These are phyloP conservation scores for Ochetophila trinervis DNA, from an alignment of 306 rosid genomes.

Conservation along the genomic window DNA sequence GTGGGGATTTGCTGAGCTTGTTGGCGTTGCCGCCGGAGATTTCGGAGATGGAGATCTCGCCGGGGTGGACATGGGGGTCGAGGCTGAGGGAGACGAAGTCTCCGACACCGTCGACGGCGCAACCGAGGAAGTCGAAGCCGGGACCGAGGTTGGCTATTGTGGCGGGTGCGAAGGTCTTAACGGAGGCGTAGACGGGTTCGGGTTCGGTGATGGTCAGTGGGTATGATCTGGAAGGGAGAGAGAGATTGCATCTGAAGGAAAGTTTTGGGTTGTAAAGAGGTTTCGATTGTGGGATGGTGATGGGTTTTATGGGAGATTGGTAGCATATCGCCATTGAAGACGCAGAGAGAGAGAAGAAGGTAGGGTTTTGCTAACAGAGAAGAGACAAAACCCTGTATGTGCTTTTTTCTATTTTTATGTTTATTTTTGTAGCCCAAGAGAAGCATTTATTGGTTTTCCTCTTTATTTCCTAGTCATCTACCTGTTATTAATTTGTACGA, in stretches of 20 bases:
- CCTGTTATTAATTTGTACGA: too few species aligned
- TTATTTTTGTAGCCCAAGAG: too few species aligned
- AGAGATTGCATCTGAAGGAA: slow-evolving; percentile 43
- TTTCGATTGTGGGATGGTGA: slow-evolving; percentile 10
- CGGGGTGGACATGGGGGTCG: slow-evolving; percentile 64
- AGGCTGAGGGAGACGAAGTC: slow-evolving; percentile 65
- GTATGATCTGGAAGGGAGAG: slow-evolving; percentile 34
- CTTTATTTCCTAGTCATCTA: too few species aligned
- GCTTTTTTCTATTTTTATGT: too few species aligned
- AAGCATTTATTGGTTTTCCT: too few species aligned
- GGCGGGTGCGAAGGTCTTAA: slow-evolving; percentile 79
- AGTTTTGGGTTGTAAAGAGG: slow-evolving; percentile 21
- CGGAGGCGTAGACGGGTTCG: slow-evolving; percentile 47
- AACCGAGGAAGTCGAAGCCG: slow-evolving; percentile 86
- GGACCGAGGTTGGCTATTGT: slow-evolving; percentile 87
- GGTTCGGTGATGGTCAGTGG: slow-evolving; percentile 41
- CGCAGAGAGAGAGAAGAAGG: background rate
- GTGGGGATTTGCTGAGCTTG: slow-evolving; percentile 70
- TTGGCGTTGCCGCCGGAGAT: slow-evolving; percentile 40
- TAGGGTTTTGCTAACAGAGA: slow-evolving; percentile 2
- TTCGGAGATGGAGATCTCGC: slow-evolving; percentile 50
- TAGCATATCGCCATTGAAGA: slow-evolving; percentile 41
- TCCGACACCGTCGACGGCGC: slow-evolving; percentile 78
- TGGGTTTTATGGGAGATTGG: slow-evolving; percentile 34
- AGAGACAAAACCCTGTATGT: background rate